phyloP scores from a whole-genome alignment of 768 basidiomycete species.

The Collybiopsis confluens region DNA sequence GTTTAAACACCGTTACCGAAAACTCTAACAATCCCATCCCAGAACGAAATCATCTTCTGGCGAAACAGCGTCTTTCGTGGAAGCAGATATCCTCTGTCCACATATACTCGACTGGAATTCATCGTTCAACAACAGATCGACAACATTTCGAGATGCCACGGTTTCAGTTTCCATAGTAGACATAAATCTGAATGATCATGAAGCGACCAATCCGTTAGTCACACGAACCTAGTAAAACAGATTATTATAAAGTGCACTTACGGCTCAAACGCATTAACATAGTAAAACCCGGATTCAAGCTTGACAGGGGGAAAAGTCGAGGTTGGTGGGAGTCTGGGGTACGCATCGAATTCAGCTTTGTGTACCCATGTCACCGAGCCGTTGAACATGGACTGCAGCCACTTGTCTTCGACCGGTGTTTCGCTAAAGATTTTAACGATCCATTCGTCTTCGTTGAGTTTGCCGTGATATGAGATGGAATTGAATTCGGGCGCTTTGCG shows the following conservation, averaged over 20 bases:
- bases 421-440: conserved; percentile 87
- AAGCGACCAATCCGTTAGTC: too few species aligned
- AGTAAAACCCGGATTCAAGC: conserved; percentile 77
- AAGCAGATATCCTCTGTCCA: conserved; percentile 33
- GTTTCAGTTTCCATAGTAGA: conserved; percentile 96
- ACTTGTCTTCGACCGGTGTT: conserved; percentile 57
- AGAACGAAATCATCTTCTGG: conserved; percentile 46
- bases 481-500: conserved; percentile 76
- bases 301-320: conserved; percentile 70
- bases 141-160: conserved; percentile 74
- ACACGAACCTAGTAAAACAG: not conserved
- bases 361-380: conserved; percentile 75
- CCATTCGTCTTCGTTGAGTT: conserved; percentile 53
- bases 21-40: conserved; percentile 77
- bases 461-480: conserved; percentile 77
- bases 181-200: conserved; percentile 50
- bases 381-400: conserved; percentile 62
- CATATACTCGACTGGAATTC: conserved; percentile 73
- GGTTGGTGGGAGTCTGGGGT: conserved; percentile 69
- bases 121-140: conserved; percentile 73
- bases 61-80: conserved; percentile 10
- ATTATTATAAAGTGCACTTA: conserved; percentile 32
- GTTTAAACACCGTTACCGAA: too few species aligned
- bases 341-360: conserved; percentile 86
- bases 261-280: conserved; percentile 91